Evolutionary conservation across 2,329 filamentous ascomycete species (phyloP), one percentile per base, ranked within the genome.

Genomic region (Lizonia empirigonia): DNA sequence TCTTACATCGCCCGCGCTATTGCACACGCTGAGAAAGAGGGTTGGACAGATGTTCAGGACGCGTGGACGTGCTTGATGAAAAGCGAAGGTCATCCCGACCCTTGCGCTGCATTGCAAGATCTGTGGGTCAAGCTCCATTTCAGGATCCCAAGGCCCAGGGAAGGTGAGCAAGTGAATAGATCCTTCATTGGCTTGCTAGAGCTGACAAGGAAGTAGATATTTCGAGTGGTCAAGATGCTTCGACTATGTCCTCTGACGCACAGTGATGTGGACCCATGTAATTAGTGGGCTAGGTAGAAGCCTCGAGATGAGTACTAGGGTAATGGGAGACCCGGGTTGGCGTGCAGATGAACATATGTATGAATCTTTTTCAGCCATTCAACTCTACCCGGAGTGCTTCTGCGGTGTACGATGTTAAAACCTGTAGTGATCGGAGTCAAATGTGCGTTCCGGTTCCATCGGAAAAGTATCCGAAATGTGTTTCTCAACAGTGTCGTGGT

Each of bases 381-480:
- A 15, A 6, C 22, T 5, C 9, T 33, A 19, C 32, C n/a, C 34
- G 10, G 12, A 19, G 20, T 32, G 7, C 23, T 12, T 12, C 10
- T 40, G 15, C 30, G 9, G 16, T n/a, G 15, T 3, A 13, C 13
- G 7, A 23, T 36, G 27, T 10, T 50, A 29, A 50, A 29, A 22
- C 29, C 18, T 40, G 24, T 24, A 4, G 7, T 30, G 8, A 7
- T 19, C 40, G 40, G 35, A 35, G 12, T 18, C 18, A 44, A 20
- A 35, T 37, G 22, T 24, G 22, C 10, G 7, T 50, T 35, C 40
- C 47, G 29, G 20, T 39, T 35, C 40, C 40, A n/a, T 9, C 47
- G 47, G 47, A 50, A 44, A 50, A 23, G 22, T 50, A 50, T 50
- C 47, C 47, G 47, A 23, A 18, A 2, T 15, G 3, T 30, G 29